phyloP scores from a whole-genome alignment of 78 protist genomes.

The Cavenderia fasciculata region DNA sequence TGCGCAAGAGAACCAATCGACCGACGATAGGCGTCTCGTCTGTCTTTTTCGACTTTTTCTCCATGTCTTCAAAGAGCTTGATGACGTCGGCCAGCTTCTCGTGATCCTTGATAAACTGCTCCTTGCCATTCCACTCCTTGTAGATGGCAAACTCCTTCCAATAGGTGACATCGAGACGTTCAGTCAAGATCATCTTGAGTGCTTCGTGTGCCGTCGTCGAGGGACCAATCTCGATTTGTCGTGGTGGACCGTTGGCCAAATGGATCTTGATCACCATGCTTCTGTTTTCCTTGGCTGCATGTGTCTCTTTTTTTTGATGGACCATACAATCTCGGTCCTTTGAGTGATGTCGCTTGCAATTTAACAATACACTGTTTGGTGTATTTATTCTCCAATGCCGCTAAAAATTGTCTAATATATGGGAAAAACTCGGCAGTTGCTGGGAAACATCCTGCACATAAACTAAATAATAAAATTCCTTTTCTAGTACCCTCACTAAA shows the following conservation, averaged over 20 bases:
- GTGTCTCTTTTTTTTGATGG: slow-evolving; percentile 60
- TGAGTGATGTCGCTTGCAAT: slow-evolving; percentile 34
- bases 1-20: slow-evolving; percentile 26
- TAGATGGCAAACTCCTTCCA: slow-evolving; percentile 73
- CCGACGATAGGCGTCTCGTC: slow-evolving; percentile 2
- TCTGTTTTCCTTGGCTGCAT: slow-evolving; percentile 40
- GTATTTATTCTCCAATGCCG: slow-evolving; percentile 13
- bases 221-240: slow-evolving; percentile 35
- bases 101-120: slow-evolving; percentile 39
- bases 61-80: slow-evolving; percentile 43
- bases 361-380: slow-evolving; percentile 39
- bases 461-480: slow-evolving; percentile 67
- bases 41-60: slow-evolving; percentile 16
- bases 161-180: slow-evolving; percentile 19
- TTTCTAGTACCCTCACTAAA: slow-evolving; percentile 20
- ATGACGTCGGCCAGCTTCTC: slow-evolving; percentile 40
- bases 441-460: slow-evolving; percentile 74
- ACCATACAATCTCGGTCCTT: slow-evolving; percentile 46
- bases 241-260: slow-evolving; percentile 58
- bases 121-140: slow-evolving; percentile 56
- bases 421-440: slow-evolving; percentile 62
- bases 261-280: slow-evolving; percentile 24
- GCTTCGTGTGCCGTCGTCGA: slow-evolving; percentile 67
- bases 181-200: slow-evolving; percentile 18
- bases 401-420: slow-evolving; percentile 11